These are phyloP conservation scores for Bolboschoenoplectus hybrid DNA, from an alignment of 202 grass and related monocot species.

Conservation along the genomic window DNA sequence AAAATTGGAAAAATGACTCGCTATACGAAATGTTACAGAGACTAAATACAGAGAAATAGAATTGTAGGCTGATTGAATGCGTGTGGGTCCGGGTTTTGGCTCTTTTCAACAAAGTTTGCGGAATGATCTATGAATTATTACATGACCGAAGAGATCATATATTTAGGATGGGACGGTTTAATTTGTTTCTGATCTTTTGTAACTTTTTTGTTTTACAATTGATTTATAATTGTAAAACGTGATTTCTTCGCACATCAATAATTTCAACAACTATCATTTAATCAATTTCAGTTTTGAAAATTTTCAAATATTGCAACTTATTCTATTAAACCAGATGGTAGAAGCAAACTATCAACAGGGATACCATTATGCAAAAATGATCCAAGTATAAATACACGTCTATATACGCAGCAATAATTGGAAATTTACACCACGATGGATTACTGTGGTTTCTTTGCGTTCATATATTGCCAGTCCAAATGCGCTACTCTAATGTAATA, in stretches of 20 bases:
- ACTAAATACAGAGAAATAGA: background rate
- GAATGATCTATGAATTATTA: background rate
- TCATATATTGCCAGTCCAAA: conserved; percentile 19
- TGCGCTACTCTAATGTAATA: background rate
- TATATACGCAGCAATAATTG: background rate
- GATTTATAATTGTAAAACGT: background rate
- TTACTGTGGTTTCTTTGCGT: conserved; percentile 3
- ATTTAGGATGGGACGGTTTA: too few relatives aligned
- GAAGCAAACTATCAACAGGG: background rate
- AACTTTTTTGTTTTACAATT: background rate
- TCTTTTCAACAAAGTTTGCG: background rate
- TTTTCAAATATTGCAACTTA: too few relatives aligned
- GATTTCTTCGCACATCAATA: background rate
- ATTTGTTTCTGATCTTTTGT: background rate
- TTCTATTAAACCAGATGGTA: background rate
- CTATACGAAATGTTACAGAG: background rate
- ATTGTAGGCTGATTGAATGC: background rate
- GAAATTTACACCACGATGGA: conserved; percentile 24
- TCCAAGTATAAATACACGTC: conserved; percentile 12
- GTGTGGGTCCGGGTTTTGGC: background rate
- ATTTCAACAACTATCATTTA: background rate
- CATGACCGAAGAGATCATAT: too few relatives aligned
- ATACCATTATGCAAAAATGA: background rate
- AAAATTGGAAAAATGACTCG: background rate
- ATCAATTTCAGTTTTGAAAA: background rate